Evolutionary conservation across 441 rosid genomes (phyloP), one percentile per base, ranked within the genome.

Genomic region (Isatis lusitanica): DNA sequence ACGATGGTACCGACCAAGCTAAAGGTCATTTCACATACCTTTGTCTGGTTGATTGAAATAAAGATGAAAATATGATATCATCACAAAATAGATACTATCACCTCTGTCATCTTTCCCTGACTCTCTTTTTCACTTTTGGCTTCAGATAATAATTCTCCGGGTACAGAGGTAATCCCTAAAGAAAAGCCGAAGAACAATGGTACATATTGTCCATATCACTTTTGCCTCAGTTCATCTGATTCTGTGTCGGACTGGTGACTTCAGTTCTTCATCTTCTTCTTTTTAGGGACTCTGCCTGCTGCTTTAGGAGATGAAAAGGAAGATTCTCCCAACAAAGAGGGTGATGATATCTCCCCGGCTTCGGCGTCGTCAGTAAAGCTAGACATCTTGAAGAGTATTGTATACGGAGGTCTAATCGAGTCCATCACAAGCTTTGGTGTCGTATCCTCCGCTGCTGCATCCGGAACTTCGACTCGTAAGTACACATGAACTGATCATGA

Each of bases 391-490:
- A 74, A 74, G 73, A 74, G 78, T 59, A 66, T 74, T 30, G 73
- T 74, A 2, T 66, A 48, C 55, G 73, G 73, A 48, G 78, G 78
- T 59, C 46, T 74, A 7, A 50, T 66, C n/a, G 53, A 58, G 36
- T 74, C 78, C 11, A 52, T 67, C 38, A 67, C 61, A 39, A 67
- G 71, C 62, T n/a, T 90, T 9, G 87, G 85, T 40, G 79, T 92
- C 31, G 90, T 92, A 61, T 82, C 91, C 30, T 90, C 98, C 70
- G 93, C 96, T 30, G 96, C 87, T 4, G 94, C 85, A 66, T 82
- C 87, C 18, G 88, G 90, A 67, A 83, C 90, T 13, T 55, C 82
- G 15, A 84, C 90, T 72, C 48, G 97, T 92, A 83, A 86, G 93
- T 57, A 43, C 55, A 52, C 15, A 52, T 39, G 33, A 35, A 21